A percentile compares a stretch with the other conserved stretches of the same genome.
Conservation (phyloP, 23 red algal species). For the Chondrus crispus region DNA sequence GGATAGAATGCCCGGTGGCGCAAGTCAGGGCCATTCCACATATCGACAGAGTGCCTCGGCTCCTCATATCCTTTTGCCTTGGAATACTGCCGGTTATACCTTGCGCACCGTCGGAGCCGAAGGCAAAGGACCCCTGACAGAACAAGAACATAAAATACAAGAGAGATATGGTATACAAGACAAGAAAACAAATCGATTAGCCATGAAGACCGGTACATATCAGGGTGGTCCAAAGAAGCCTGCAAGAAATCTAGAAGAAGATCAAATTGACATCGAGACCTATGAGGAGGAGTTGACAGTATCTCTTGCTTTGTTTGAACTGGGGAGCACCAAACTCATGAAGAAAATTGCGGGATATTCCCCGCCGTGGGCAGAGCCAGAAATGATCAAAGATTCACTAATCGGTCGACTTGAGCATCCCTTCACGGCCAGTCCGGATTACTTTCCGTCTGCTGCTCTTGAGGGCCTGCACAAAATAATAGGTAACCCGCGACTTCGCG, state of each 20-base stretch:
- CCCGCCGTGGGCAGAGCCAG: conserved; percentile 36
- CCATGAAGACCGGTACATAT: neutral
- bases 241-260: neutral
- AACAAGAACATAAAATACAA: no score
- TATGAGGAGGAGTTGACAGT: neutral
- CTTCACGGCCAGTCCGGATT: conserved; percentile 87
- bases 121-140: neutral
- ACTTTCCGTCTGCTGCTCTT: conserved; percentile 89
- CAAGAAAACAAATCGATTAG: neutral
- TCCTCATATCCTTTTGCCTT: neutral
- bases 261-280: neutral
- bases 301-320: conserved; percentile 10
- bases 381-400: conserved; percentile 57
- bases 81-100: neutral
- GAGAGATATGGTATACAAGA: neutral
- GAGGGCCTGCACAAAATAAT: conserved; percentile 89
- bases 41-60: neutral
- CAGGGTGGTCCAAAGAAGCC: neutral
- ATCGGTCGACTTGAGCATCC: conserved; percentile 87
- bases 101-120: neutral
- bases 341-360: neutral
- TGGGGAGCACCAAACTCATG: conserved; percentile 5
- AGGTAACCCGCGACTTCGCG: conserved; percentile 44
- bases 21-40: neutral
- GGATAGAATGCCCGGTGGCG: neutral